phyloP scores from a whole-genome alignment of 805 yeast species.

The Teunomyces funiuensis region DNA sequence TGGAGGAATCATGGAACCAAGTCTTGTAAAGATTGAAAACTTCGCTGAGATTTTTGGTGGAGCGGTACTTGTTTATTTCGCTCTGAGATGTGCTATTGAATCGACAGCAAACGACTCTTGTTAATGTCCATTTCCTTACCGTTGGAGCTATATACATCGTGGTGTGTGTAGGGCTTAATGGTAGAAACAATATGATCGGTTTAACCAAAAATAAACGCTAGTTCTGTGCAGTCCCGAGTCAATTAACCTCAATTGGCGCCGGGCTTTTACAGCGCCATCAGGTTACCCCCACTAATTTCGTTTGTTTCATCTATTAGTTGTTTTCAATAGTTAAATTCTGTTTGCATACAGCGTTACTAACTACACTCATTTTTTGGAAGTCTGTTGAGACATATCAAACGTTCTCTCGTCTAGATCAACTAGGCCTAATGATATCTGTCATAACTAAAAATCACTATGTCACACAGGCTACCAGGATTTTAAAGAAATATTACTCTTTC shows the following conservation, averaged over 20 bases:
- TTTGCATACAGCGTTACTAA: too few species aligned
- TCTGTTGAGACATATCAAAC: too few species aligned
- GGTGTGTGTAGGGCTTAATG: not conserved
- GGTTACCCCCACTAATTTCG: not conserved
- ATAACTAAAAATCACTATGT: not conserved
- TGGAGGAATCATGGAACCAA: conserved; percentile 20
- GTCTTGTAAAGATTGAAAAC: not conserved
- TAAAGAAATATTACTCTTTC: conserved; percentile 61
- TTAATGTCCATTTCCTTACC: not conserved
- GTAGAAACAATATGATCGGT: not conserved
- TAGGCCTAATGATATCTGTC: not conserved
- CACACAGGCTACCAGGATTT: conserved; percentile 12
- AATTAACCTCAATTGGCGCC: not conserved
- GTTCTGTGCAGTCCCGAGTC: not conserved
- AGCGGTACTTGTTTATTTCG: not conserved
- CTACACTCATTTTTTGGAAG: too few species aligned
- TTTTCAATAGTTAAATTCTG: too few species aligned
- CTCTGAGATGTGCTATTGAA: not conserved
- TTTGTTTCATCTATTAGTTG: too few species aligned
- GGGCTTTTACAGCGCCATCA: not conserved
- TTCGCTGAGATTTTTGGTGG: not conserved
- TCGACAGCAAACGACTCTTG: not conserved
- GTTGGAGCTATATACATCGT: not conserved
- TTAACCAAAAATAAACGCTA: not conserved
- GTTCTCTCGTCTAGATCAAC: too few species aligned